Conservation (phyloP, 768 basidiomycete species). For the Galerina marginata region DNA sequence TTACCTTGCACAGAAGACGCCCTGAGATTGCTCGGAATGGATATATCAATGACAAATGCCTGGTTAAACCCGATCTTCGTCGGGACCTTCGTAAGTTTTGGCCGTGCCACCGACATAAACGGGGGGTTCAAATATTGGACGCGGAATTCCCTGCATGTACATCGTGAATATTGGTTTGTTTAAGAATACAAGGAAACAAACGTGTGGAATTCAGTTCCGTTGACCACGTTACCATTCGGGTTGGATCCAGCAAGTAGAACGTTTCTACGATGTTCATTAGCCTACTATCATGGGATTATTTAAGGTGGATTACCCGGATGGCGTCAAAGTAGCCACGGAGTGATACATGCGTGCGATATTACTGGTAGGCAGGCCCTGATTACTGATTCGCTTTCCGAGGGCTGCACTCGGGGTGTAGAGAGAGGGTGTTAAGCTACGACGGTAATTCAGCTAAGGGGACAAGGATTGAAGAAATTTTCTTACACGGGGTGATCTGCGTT, state of each 20-base stretch:
- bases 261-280: constrained; percentile 18
- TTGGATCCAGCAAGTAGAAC: constrained; percentile 48
- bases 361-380: constrained; percentile 44
- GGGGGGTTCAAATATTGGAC: constrained; percentile 47
- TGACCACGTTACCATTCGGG: constrained; percentile 40
- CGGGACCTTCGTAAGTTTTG: constrained; percentile 36
- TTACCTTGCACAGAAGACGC: constrained; percentile 33
- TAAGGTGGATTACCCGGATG: constrained; percentile 37
- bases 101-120: constrained; percentile 42
- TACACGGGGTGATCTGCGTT: constrained; percentile 32
- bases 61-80: constrained; percentile 37
- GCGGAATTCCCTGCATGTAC: constrained; percentile 38
- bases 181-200: background rate
- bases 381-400: constrained; percentile 49
- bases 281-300: too few relatives aligned
- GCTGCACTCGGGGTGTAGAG: constrained; percentile 51
- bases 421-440: constrained; percentile 38
- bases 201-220: constrained; percentile 31
- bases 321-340: constrained; percentile 59
- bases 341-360: constrained; percentile 64
- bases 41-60: constrained; percentile 34
- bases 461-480: background rate
- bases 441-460: background rate
- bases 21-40: constrained; percentile 31
- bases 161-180: background rate